Conservation (phyloP, 2,329 filamentous ascomycete species). For the Pseudogymnoascus sp. region DNA sequence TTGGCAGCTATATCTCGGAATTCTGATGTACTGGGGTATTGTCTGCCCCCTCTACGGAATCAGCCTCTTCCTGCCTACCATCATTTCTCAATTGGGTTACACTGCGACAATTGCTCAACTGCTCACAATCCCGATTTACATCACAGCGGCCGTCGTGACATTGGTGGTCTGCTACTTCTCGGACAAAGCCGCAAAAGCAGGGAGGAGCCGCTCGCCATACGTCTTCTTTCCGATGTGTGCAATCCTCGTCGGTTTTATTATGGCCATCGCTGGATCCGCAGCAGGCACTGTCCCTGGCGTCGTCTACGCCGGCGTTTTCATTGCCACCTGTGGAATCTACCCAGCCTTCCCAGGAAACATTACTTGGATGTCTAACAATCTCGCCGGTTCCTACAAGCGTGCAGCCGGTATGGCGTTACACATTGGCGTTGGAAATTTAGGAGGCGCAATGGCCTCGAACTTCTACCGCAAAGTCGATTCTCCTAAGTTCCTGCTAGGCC, state of each 20-base stretch:
- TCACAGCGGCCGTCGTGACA: slow-evolving; percentile 55
- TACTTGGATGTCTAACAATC: slow-evolving; percentile 52
- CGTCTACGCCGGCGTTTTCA: slow-evolving; percentile 39
- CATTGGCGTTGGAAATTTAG: slow-evolving; percentile 36
- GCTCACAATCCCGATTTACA: slow-evolving; percentile 46
- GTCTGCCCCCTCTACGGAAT: slow-evolving; percentile 38
- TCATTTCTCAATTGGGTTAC: slow-evolving; percentile 42
- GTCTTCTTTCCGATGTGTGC: slow-evolving; percentile 46
- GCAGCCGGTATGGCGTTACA: slow-evolving; percentile 39
- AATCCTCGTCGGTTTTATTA: slow-evolving; percentile 51
- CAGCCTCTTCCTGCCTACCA: slow-evolving; percentile 36
- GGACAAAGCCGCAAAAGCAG: slow-evolving; percentile 42
- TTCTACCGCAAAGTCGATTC: slow-evolving; percentile 37
- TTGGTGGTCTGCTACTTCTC: slow-evolving; percentile 48
- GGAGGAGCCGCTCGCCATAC: slow-evolving; percentile 40
- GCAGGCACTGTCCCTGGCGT: slow-evolving; percentile 32
- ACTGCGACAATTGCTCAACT: slow-evolving; percentile 33
- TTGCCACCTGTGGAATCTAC: slow-evolving; percentile 38
- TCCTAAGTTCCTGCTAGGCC: slow-evolving; percentile 44
- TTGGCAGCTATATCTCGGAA: slow-evolving; percentile 37
- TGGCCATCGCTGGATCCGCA: slow-evolving; percentile 33
- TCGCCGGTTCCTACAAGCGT: slow-evolving; percentile 46
- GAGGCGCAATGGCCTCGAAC: slow-evolving; percentile 45
- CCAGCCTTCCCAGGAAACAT: slow-evolving; percentile 37
- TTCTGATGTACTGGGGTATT: slow-evolving; percentile 54